These are phyloP conservation scores for Porcisia hertigi DNA, from an alignment of 208 protist species.

Conservation along the genomic window DNA sequence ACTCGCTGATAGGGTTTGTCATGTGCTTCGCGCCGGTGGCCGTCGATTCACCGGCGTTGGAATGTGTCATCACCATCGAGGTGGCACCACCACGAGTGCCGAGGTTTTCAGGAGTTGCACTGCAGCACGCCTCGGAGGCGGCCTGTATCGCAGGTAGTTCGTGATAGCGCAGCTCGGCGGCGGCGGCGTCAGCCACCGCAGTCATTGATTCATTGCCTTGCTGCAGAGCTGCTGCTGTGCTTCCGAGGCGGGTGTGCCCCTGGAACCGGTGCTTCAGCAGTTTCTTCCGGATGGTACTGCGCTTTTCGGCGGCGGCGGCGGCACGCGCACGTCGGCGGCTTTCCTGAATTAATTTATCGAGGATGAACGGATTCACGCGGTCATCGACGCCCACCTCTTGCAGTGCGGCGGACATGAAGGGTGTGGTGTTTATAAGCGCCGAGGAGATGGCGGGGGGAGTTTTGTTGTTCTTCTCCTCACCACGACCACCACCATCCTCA, in stretches of 20 bases:
- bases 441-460: background rate
- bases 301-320: slow-evolving; percentile 8
- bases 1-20: slow-evolving; percentile 18
- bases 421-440: background rate
- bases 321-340: slow-evolving; percentile 6
- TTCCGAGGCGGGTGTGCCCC: background rate
- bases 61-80: background rate
- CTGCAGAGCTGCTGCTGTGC: background rate
- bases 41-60: background rate
- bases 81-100: background rate
- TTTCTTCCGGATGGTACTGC: background rate
- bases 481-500: background rate
- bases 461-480: background rate
- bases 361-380: slow-evolving; percentile 21
- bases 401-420: slow-evolving; percentile 26
- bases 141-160: slow-evolving; percentile 23
- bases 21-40: background rate
- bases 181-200: background rate
- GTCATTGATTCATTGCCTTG: background rate
- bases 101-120: background rate
- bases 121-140: slow-evolving; percentile 15
- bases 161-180: slow-evolving; percentile 18
- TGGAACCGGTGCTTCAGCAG: background rate
- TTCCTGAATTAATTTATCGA: slow-evolving; percentile 25
- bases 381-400: slow-evolving; percentile 29